Conservation (phyloP, 1,284 basidiomycete genomes). For the Papiliotrema flavescens region DNA sequence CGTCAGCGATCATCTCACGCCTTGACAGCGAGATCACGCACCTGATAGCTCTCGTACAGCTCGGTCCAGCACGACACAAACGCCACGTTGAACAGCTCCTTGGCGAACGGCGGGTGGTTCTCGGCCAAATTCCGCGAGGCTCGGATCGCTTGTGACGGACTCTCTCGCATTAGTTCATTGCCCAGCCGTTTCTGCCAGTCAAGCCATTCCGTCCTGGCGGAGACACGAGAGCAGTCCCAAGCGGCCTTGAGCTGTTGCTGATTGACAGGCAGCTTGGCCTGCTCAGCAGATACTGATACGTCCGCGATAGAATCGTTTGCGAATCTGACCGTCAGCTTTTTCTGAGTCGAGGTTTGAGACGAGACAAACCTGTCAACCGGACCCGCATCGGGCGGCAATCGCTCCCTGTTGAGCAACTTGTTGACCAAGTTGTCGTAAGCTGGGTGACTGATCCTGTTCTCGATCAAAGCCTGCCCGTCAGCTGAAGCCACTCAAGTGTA, state of each 20-base stretch:
- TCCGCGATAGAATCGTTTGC: constrained; percentile 32
- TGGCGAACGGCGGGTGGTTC: constrained; percentile 83
- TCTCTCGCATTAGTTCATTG: constrained; percentile 97
- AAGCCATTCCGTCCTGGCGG: constrained; percentile 84
- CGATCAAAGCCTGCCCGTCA: constrained; percentile 62
- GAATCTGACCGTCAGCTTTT: constrained; percentile 15
- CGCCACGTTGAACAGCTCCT: constrained; percentile 96
- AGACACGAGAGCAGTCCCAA: constrained; percentile 84
- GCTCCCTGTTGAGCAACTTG: constrained; percentile 88
- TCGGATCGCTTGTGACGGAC: constrained; percentile 92
- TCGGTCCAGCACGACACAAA: constrained; percentile 98
- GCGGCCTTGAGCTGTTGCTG: constrained; percentile 97
- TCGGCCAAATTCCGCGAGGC: constrained; percentile 94
- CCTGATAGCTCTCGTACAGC: constrained; percentile 93
- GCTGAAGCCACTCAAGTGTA: neutral
- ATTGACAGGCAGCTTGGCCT: constrained; percentile 88
- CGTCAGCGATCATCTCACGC: constrained; percentile 7
- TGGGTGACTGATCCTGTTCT: constrained; percentile 75
- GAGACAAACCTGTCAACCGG: constrained; percentile 50
- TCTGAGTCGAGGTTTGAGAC: too few species aligned
- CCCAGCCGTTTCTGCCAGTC: constrained; percentile 94
- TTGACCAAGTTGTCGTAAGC: constrained; percentile 85
- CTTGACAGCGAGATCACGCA: constrained; percentile 40
- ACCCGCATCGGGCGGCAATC: constrained; percentile 64
- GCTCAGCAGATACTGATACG: constrained; percentile 56